Evolutionary conservation across 768 basidiomycete genomes (phyloP).

Genomic region (Paxillus involutus): DNA sequence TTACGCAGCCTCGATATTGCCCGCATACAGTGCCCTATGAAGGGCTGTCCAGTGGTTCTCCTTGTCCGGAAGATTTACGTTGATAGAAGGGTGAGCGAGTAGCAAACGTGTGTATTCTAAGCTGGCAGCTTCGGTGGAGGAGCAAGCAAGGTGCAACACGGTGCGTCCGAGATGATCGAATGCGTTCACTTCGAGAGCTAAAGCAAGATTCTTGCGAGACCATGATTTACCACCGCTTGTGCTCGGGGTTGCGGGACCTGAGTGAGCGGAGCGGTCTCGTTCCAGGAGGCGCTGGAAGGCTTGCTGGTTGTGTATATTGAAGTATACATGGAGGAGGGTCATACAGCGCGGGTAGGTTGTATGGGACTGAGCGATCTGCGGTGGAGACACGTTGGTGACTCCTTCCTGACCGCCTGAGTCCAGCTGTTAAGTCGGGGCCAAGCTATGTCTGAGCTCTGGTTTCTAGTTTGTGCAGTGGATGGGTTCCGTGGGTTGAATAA

Average conservation of each 20-base stretch:
- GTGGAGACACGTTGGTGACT: constrained; percentile 24
- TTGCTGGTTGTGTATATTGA: constrained; percentile 67
- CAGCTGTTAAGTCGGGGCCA: constrained; percentile 18
- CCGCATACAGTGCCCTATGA: constrained; percentile 82
- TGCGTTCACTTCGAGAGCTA: constrained; percentile 61
- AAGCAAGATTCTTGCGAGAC: constrained; percentile 45
- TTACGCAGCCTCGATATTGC: constrained; percentile 71
- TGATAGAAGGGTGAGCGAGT: constrained; percentile 70
- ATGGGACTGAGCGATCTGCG: constrained; percentile 17
- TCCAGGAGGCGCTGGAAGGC: constrained; percentile 78
- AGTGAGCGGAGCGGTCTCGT: constrained; percentile 37
- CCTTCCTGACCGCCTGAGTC: constrained; percentile 22
- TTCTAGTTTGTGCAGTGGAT: not conserved
- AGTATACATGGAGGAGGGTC: constrained; percentile 81
- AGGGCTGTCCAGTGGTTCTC: constrained; percentile 93
- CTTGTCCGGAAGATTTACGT: constrained; percentile 75
- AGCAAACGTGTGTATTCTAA: constrained; percentile 78
- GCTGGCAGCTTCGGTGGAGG: constrained; percentile 56
- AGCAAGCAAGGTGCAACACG: constrained; percentile 79
- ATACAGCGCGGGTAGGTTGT: constrained; percentile 42
- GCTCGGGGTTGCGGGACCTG: constrained; percentile 29
- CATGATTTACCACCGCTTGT: constrained; percentile 58
- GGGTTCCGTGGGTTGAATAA: not conserved
- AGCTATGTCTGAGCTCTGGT: not conserved
- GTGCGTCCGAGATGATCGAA: constrained; percentile 72